Evolutionary conservation across 371 early-diverging fungal species (phyloP).

Genomic region (Circinella minor): DNA sequence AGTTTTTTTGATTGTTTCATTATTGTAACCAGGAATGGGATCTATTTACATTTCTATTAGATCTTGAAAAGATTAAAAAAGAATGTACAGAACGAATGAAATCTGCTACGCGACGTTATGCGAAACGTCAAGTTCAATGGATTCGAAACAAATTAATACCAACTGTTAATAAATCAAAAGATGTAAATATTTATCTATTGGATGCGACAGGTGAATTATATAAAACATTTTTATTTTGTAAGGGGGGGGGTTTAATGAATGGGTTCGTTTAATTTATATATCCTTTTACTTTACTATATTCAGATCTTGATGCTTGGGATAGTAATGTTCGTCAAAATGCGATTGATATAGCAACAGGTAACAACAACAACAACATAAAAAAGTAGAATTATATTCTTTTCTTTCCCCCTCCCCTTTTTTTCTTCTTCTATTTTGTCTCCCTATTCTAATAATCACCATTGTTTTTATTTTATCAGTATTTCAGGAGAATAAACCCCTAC

Average conservation of each 20-base stretch:
- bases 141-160: slow-evolving; percentile 86
- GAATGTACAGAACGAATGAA: slow-evolving; percentile 85
- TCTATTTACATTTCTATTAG: slow-evolving; percentile 11
- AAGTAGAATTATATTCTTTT: too few species aligned
- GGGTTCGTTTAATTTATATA: too few species aligned
- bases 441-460: neutral
- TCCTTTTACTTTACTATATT: too few species aligned
- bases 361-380: too few species aligned
- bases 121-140: slow-evolving; percentile 89
- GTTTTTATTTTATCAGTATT: slow-evolving; percentile 23
- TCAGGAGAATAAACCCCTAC: slow-evolving; percentile 31
- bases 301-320: slow-evolving; percentile 62
- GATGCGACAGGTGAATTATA: slow-evolving; percentile 74
- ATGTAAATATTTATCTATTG: slow-evolving; percentile 68
- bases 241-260: too few species aligned
- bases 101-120: slow-evolving; percentile 83
- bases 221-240: neutral
- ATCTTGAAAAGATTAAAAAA: slow-evolving; percentile 48
- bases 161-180: slow-evolving; percentile 34
- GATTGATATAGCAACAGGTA: slow-evolving; percentile 57
- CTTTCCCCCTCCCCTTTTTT: neutral
- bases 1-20: too few species aligned
- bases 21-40: too few species aligned
- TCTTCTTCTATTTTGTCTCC: neutral
- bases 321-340: slow-evolving; percentile 59